Evolutionary conservation across 495 filamentous ascomycete genomes (phyloP).

Genomic region (Aspergillus leporis): DNA sequence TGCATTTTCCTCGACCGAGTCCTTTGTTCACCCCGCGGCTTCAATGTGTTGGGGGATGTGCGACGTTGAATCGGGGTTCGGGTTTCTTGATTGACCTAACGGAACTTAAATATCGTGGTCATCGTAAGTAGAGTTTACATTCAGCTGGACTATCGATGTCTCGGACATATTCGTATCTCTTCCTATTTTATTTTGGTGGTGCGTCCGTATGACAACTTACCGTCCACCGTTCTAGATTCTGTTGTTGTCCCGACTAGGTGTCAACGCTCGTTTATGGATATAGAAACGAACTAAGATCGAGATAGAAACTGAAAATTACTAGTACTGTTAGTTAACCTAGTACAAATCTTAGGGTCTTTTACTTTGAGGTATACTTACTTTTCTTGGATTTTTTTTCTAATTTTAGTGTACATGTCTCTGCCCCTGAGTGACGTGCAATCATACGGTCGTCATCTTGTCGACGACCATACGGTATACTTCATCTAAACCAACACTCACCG

Average conservation of each 20-base stretch:
- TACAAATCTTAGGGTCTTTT: background rate
- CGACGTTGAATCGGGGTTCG: background rate
- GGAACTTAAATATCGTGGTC: background rate
- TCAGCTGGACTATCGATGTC: background rate
- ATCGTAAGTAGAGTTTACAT: background rate
- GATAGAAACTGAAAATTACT: slow-evolving; percentile 1
- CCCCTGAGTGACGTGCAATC: background rate
- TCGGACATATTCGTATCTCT: background rate
- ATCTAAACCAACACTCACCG: background rate
- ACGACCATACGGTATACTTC: background rate
- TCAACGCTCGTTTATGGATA: background rate
- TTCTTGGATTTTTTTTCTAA: background rate
- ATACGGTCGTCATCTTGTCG: background rate
- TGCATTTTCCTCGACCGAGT: background rate
- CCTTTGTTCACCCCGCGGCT: background rate
- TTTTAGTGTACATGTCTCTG: background rate
- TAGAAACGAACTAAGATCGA: background rate
- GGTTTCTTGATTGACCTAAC: background rate
- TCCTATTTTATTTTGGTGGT: background rate
- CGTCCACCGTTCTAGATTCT: background rate
- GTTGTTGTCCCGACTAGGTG: background rate
- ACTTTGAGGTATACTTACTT: background rate
- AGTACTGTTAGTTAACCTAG: background rate
- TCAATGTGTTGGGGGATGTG: background rate
- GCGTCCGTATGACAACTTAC: background rate